Evolutionary conservation across 169 alveolate species (phyloP), one percentile per base, ranked within the genome.

Genomic region (Neospora caninum): DNA sequence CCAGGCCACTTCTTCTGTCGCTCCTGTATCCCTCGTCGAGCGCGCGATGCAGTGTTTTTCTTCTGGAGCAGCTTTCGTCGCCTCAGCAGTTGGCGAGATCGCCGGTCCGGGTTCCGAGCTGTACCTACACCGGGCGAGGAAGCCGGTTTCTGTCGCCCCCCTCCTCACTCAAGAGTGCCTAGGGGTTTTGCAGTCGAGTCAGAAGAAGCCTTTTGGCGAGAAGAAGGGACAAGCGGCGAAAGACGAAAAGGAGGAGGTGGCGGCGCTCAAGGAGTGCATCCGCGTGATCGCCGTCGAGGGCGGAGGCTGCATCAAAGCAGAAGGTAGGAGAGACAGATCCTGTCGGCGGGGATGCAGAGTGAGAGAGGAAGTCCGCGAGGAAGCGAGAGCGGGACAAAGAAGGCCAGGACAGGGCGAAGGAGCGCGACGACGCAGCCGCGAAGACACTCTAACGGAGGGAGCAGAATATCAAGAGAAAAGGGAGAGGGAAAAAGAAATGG

Each of bases 251-350:
- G 89, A 25, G 53, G 89, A 39, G 41, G 36, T 82, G 4, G 89
- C 58, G 16, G 89, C 89, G 31, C 67, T 82, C 67, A 42, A 43
- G 67, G 67, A 82, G 25, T 22, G n/a, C 41, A 38, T 82, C 43
- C 64, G 53, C 13, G 9, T 82, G 36, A 38, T 82, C 64, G 67
- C 69, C n/a, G 67, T 43, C 53, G 41, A 82, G 41, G 89, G 69
- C 18, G 31, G 67, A 13, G 89, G 89, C 53, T 82, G 89, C 89
- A 43, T 82, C 89, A 38, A 41, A 49, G 89, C 89, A 31, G 89
- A 82, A 82, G 89, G 89, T 82, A 82, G 39, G 84, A 73, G n/a
- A 73, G 27, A 9, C 84, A 31, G 27, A n/a, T 22, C 31, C 41
- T 69, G 41, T 7, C 64, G 64, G 64, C 64, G 18, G 64, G 18